Conservation (phyloP, 2,329 filamentous ascomycete species). For the Colletotrichum sp. region DNA sequence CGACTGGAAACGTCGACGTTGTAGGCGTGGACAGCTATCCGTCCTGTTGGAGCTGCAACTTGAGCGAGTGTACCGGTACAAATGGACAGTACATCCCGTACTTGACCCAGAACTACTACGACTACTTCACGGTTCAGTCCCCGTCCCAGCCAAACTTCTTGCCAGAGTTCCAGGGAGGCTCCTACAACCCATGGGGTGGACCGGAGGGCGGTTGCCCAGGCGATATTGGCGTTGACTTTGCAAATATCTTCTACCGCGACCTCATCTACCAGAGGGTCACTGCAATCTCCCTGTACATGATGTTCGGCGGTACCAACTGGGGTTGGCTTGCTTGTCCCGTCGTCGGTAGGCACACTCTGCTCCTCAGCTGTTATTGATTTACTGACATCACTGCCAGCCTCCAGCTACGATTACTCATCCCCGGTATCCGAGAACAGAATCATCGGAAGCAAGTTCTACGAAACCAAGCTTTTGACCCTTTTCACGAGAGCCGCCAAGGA, state of each 20-base stretch:
- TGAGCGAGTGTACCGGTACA: slow-evolving; percentile 62
- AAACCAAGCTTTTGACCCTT: slow-evolving; percentile 64
- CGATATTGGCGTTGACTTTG: slow-evolving; percentile 62
- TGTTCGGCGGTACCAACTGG: slow-evolving; percentile 69
- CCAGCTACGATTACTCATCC: slow-evolving; percentile 67
- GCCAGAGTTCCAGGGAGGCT: slow-evolving; percentile 64
- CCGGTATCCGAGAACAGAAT: slow-evolving; percentile 63
- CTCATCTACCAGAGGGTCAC: slow-evolving; percentile 64
- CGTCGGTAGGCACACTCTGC: slow-evolving; percentile 31
- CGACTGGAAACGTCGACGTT: slow-evolving; percentile 60
- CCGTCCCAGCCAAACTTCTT: slow-evolving; percentile 56
- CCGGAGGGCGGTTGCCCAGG: slow-evolving; percentile 58
- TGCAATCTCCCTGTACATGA: slow-evolving; percentile 67
- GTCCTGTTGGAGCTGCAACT: slow-evolving; percentile 67
- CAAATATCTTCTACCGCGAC: slow-evolving; percentile 67
- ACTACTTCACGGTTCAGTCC: slow-evolving; percentile 33
- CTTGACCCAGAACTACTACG: slow-evolving; percentile 14
- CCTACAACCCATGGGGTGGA: slow-evolving; percentile 66
- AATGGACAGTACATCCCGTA: slow-evolving; percentile 60
- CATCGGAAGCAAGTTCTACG: slow-evolving; percentile 64
- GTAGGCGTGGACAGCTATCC: slow-evolving; percentile 57
- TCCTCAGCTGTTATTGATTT: neutral
- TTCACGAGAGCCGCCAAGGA: slow-evolving; percentile 63
- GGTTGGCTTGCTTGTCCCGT: slow-evolving; percentile 61
- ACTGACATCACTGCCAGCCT: slow-evolving; percentile 34